phyloP scores from a whole-genome alignment of 2,329 filamentous ascomycete genomes.

The Stachybotrys elegans region DNA sequence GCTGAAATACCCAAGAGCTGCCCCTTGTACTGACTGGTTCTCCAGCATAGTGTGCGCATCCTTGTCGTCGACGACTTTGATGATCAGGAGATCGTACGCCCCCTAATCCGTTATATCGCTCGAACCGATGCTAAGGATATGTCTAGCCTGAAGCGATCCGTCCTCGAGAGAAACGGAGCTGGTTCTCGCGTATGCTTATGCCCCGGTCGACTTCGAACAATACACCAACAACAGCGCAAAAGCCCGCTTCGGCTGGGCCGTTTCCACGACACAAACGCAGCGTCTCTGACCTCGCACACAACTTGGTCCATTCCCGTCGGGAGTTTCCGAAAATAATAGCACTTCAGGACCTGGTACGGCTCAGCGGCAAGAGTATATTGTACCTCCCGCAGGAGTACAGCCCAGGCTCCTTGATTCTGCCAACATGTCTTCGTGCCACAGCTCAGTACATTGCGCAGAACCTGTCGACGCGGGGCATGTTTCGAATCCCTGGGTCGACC shows the following conservation, averaged over 20 bases:
- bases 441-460: constrained; percentile 60
- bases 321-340: constrained; percentile 45
- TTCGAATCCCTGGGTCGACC: constrained; percentile 57
- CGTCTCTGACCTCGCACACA: constrained; percentile 49
- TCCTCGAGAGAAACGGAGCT: constrained; percentile 26
- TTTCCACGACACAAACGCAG: constrained; percentile 40
- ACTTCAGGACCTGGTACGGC: constrained; percentile 53
- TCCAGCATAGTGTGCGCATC: constrained; percentile 47
- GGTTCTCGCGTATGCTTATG: constrained; percentile 33
- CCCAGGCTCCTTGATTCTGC: constrained; percentile 51
- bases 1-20: background rate
- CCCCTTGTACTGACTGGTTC: background rate
- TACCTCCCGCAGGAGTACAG: constrained; percentile 56
- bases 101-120: background rate
- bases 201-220: constrained; percentile 21
- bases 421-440: constrained; percentile 62
- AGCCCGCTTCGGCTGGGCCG: constrained; percentile 6
- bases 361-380: constrained; percentile 59
- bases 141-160: constrained; percentile 13
- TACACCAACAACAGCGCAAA: constrained; percentile 7
- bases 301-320: constrained; percentile 35
- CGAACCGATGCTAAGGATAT: constrained; percentile 5
- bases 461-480: constrained; percentile 51
- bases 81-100: constrained; percentile 26
- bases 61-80: constrained; percentile 31